phyloP scores from a whole-genome alignment of 2,329 filamentous ascomycete species.

The Pseudogymnoascus sp. region DNA sequence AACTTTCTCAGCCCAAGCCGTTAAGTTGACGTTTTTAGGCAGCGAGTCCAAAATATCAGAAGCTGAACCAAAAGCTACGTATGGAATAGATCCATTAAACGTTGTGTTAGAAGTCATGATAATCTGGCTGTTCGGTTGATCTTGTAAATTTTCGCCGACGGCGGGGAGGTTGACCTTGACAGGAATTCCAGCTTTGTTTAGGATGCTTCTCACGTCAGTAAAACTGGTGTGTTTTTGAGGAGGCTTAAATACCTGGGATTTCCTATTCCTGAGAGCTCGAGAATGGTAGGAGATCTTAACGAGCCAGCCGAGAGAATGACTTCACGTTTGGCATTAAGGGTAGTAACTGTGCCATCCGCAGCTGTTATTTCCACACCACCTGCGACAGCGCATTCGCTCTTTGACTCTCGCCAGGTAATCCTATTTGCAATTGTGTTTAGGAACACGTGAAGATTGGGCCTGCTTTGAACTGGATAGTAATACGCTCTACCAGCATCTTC shows the following conservation, averaged over 20 bases:
- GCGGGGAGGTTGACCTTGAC: slow-evolving; percentile 16
- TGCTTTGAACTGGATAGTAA: too few relatives aligned
- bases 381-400: too few relatives aligned
- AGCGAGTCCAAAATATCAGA: slow-evolving; percentile 17
- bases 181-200: slow-evolving; percentile 10
- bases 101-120: slow-evolving; percentile 20
- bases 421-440: too few relatives aligned
- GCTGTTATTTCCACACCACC: too few relatives aligned
- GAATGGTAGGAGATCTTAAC: slow-evolving; percentile 22
- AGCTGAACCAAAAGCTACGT: slow-evolving; percentile 13
- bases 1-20: too few relatives aligned
- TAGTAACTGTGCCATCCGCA: too few relatives aligned
- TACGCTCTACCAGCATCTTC: too few relatives aligned
- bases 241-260: slow-evolving; percentile 12
- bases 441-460: too few relatives aligned
- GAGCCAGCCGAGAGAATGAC: slow-evolving; percentile 26
- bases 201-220: too few relatives aligned
- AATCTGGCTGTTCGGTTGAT: slow-evolving; percentile 14
- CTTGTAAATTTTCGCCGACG: slow-evolving; percentile 14
- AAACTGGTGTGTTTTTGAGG: too few relatives aligned
- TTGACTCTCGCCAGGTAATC: too few relatives aligned
- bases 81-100: slow-evolving; percentile 14
- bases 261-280: slow-evolving; percentile 30
- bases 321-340: slow-evolving; percentile 20
- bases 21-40: neutral